phyloP scores from a whole-genome alignment of 2,329 filamentous ascomycete species.

The Talaromyces sp. region DNA sequence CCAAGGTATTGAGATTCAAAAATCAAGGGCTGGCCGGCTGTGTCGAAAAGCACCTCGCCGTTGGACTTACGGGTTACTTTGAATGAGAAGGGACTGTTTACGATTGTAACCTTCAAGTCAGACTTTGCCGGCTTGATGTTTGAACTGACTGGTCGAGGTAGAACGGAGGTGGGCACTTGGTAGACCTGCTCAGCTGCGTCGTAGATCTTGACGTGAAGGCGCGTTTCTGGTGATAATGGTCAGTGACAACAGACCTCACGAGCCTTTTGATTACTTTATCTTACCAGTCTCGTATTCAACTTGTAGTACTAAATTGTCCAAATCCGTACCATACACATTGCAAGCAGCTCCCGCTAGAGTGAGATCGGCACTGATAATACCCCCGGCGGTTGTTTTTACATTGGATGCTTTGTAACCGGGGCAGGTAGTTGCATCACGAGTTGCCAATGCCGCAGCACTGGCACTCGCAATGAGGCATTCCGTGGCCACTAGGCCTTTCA shows the following conservation, averaged over 20 bases:
- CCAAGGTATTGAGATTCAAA: slow-evolving; percentile 77
- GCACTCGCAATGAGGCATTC: slow-evolving; percentile 15
- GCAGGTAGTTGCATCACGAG: slow-evolving; percentile 24
- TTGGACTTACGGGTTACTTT: slow-evolving; percentile 44
- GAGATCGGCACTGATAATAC: slow-evolving; percentile 55
- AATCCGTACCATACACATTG: slow-evolving; percentile 58
- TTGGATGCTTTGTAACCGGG: slow-evolving; percentile 40
- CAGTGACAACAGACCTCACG: not conserved
- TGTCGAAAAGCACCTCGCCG: slow-evolving; percentile 60
- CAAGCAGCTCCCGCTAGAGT: slow-evolving; percentile 64
- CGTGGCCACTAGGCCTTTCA: slow-evolving; percentile 12
- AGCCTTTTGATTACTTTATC: slow-evolving; percentile 17
- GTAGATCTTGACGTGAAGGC: slow-evolving; percentile 72
- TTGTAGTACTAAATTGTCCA: slow-evolving; percentile 54
- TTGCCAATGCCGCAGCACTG: slow-evolving; percentile 14
- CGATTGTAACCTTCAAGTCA: slow-evolving; percentile 49
- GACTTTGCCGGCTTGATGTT: slow-evolving; percentile 46
- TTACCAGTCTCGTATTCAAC: slow-evolving; percentile 62
- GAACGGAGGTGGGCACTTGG: slow-evolving; percentile 67
- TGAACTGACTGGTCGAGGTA: slow-evolving; percentile 56
- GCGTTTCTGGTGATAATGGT: slow-evolving; percentile 26
- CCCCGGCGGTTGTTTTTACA: slow-evolving; percentile 38
- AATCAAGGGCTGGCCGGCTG: slow-evolving; percentile 62
- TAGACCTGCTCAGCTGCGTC: slow-evolving; percentile 69
- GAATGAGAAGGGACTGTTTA: slow-evolving; percentile 65